Conservation (phyloP, 2,329 filamentous ascomycete species). For the Alternaria dauci region DNA sequence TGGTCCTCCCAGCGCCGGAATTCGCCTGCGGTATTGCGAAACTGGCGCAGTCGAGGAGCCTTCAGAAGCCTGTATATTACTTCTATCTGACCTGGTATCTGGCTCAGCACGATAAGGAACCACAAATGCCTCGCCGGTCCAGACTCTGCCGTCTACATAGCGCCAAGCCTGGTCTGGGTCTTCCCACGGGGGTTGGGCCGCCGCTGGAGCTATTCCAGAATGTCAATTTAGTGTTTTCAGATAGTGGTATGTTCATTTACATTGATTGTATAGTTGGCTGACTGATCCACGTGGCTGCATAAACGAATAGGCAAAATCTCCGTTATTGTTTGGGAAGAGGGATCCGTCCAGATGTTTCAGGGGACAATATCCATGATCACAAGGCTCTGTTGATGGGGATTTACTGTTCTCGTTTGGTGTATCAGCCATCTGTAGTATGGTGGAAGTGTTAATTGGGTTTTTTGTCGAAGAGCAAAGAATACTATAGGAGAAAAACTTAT, state of each 20-base stretch:
- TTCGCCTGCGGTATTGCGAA: background rate
- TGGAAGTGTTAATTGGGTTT: background rate
- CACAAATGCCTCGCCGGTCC: slow-evolving; percentile 4
- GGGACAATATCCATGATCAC: background rate
- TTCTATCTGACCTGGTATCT: background rate
- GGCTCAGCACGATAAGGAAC: background rate
- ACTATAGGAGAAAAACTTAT: background rate
- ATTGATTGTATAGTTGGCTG: background rate
- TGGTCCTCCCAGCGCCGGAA: background rate
- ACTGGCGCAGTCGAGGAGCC: background rate
- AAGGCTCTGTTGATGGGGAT: background rate
- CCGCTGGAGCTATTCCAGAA: background rate
- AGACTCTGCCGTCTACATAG: slow-evolving; percentile 1
- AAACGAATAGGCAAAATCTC: slow-evolving; percentile 9
- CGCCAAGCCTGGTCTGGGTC: slow-evolving; percentile 1
- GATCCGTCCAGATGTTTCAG: slow-evolving; percentile 8
- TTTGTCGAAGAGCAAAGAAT: background rate
- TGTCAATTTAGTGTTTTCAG: background rate
- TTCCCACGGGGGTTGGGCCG: background rate
- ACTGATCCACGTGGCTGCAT: slow-evolving; percentile 1
- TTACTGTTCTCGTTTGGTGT: background rate
- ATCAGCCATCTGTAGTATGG: slow-evolving; percentile 1
- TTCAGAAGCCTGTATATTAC: background rate
- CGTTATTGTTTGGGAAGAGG: slow-evolving; percentile 7
- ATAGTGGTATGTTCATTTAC: background rate